Percentiles rank a stretch among this genome's conserved stretches.
Conservation (phyloP, 2,329 filamentous ascomycete species). For the Nakataea oryzae region DNA sequence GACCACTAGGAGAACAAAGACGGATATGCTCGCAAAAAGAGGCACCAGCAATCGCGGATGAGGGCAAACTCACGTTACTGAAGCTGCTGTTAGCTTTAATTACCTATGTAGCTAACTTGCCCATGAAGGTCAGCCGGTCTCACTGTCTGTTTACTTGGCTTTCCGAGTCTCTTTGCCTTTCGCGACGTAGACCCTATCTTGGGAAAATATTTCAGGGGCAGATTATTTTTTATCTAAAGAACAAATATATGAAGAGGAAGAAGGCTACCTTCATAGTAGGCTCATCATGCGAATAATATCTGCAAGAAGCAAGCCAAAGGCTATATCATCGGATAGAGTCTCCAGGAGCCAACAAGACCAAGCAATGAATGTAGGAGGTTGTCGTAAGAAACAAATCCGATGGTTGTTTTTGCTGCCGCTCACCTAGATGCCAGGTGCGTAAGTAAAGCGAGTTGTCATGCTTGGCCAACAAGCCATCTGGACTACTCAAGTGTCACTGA, state of each 20-base stretch:
- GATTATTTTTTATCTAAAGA: background rate
- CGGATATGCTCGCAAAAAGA: background rate
- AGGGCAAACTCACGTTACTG: background rate
- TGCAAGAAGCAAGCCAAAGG: background rate
- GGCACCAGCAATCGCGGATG: background rate
- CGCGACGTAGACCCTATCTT: background rate
- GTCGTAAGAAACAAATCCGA: too few relatives aligned
- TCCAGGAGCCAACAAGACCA: background rate
- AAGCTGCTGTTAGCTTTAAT: background rate
- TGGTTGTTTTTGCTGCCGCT: too few relatives aligned
- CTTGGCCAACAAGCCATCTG: too few relatives aligned
- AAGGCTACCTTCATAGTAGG: background rate
- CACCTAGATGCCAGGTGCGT: background rate
- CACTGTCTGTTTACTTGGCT: background rate
- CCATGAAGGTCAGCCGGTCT: background rate
- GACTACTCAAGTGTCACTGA: background rate
- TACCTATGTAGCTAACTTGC: too few relatives aligned
- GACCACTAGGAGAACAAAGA: conserved; percentile 5
- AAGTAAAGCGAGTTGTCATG: background rate
- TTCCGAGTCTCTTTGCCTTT: too few relatives aligned
- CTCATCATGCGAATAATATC: background rate
- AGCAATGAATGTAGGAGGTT: background rate
- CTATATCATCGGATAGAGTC: background rate
- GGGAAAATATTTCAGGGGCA: background rate
- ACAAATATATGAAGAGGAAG: background rate